Conservation (phyloP, 2,329 filamentous ascomycete species). For the Aspergillus sp. region DNA sequence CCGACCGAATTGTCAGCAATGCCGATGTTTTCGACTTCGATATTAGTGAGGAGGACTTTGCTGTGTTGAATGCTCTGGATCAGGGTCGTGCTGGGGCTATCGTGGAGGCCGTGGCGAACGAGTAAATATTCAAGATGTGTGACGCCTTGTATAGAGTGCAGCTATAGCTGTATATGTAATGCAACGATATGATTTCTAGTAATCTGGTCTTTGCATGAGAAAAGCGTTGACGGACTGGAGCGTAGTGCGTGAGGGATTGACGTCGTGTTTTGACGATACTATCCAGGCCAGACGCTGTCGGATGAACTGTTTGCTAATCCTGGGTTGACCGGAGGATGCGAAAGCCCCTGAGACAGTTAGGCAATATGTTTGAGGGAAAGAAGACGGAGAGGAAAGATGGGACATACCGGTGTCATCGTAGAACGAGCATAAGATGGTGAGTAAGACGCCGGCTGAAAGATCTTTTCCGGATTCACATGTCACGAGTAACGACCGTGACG, state of each 20-base stretch:
- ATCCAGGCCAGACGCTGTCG: constrained; percentile 78
- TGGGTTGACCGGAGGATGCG: constrained; percentile 23
- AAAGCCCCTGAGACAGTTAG: constrained; percentile 30
- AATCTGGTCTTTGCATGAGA: constrained; percentile 60
- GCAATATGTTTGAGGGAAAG: neutral
- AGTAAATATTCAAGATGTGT: constrained; percentile 23
- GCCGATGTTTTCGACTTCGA: constrained; percentile 62
- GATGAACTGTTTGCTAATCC: constrained; percentile 72
- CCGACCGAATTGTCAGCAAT: constrained; percentile 66
- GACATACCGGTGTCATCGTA: constrained; percentile 63
- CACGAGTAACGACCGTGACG: constrained; percentile 51
- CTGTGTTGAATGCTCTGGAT: constrained; percentile 51
- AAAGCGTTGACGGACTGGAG: constrained; percentile 91
- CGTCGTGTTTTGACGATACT: constrained; percentile 72
- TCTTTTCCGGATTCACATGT: constrained; percentile 78
- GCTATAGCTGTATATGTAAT: neutral
- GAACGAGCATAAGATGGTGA: constrained; percentile 74
- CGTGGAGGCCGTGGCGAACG: constrained; percentile 48
- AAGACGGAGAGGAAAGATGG: constrained; percentile 10
- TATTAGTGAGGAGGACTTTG: constrained; percentile 59
- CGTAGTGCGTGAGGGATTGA: constrained; percentile 80
- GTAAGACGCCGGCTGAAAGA: constrained; percentile 71
- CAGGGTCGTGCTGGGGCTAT: constrained; percentile 49
- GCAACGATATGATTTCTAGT: constrained; percentile 18
- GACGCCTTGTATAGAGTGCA: constrained; percentile 2